phyloP scores from a whole-genome alignment of 2,329 filamentous ascomycete species.

The Paramyrothecium sp. region DNA sequence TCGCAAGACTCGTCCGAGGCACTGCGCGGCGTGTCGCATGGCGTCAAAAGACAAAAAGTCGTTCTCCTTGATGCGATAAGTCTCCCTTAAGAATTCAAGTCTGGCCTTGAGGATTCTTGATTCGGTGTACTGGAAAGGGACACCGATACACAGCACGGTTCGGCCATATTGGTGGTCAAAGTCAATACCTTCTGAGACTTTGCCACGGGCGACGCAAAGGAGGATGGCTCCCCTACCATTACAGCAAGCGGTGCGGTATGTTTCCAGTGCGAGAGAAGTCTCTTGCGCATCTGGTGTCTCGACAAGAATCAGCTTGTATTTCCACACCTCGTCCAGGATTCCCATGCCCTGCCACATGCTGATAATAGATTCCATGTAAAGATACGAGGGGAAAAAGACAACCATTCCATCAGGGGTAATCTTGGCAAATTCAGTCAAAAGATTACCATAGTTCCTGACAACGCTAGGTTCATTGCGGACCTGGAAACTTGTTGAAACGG shows the following conservation, averaged over 20 bases:
- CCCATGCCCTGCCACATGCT: slow-evolving; percentile 99
- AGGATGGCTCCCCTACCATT: slow-evolving; percentile 93
- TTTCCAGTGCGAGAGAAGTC: slow-evolving; percentile 91
- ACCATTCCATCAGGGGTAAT: slow-evolving; percentile 96
- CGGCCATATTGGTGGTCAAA: slow-evolving; percentile 98
- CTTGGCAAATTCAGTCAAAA: slow-evolving; percentile 92
- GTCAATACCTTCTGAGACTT: slow-evolving; percentile 97
- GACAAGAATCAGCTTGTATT: slow-evolving; percentile 96
- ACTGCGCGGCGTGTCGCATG: slow-evolving; percentile 98
- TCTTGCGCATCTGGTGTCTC: slow-evolving; percentile 98
- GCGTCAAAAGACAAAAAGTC: slow-evolving; percentile 98
- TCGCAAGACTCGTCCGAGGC: slow-evolving; percentile 86
- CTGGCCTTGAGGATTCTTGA: slow-evolving; percentile 94
- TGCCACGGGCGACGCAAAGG: slow-evolving; percentile 92
- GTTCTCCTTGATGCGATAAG: slow-evolving; percentile 93
- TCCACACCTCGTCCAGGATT: slow-evolving; percentile 96
- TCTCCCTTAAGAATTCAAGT: slow-evolving; percentile 94
- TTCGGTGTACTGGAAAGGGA: slow-evolving; percentile 98
- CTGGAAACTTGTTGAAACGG: slow-evolving; percentile 91
- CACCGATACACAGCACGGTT: slow-evolving; percentile 92
- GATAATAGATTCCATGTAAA: slow-evolving; percentile 99
- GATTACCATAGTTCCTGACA: slow-evolving; percentile 93
- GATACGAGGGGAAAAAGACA: slow-evolving; percentile 98
- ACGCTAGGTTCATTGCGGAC: slow-evolving; percentile 94
- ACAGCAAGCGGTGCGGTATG: slow-evolving; percentile 95